These are phyloP conservation scores for Coemansia brasiliensis DNA, from an alignment of 192 early-diverging fungal genomes.

Conservation along the genomic window DNA sequence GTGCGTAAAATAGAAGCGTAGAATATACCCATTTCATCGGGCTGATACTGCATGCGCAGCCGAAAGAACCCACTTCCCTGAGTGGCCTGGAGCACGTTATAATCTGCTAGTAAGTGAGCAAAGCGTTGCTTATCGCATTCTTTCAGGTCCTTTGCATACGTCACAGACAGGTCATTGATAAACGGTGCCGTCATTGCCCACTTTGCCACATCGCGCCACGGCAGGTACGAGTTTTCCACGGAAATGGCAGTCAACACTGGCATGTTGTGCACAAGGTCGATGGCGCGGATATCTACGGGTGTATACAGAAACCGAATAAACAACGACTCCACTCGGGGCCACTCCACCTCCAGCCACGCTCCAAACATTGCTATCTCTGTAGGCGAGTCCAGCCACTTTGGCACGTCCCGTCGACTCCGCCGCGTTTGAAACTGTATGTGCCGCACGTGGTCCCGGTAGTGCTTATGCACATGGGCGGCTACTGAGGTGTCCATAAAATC, in stretches of 20 bases:
- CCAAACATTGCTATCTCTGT: constrained; percentile 52
- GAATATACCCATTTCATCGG: constrained; percentile 55
- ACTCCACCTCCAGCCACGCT: constrained; percentile 50
- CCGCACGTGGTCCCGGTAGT: constrained; percentile 45
- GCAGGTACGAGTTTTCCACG: constrained; percentile 56
- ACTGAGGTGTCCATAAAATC: constrained; percentile 31
- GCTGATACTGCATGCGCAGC: constrained; percentile 54
- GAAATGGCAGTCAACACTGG: constrained; percentile 21
- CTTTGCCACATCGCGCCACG: constrained; percentile 54
- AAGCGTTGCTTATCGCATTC: constrained; percentile 43
- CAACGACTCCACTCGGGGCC: constrained; percentile 43
- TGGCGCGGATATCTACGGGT: constrained; percentile 48
- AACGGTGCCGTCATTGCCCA: constrained; percentile 39
- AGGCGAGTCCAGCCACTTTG: constrained; percentile 53
- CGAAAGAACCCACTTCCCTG: constrained; percentile 34
- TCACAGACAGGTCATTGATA: constrained; percentile 43
- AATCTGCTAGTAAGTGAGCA: constrained; percentile 49
- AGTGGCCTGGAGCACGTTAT: constrained; percentile 50
- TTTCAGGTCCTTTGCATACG: constrained; percentile 43
- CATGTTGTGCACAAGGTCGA: constrained; percentile 49
- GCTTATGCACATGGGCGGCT: constrained; percentile 38
- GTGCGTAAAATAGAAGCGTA: constrained; percentile 53
- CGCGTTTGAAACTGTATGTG: constrained; percentile 45
- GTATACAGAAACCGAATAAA: constrained; percentile 51
- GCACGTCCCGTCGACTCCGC: constrained; percentile 39